A percentile compares a stretch with the other conserved stretches of the same genome.
Evolutionary conservation across 2,329 filamentous ascomycete genomes (phyloP).

Genomic region (Neoscytalidium dimidiatum): DNA sequence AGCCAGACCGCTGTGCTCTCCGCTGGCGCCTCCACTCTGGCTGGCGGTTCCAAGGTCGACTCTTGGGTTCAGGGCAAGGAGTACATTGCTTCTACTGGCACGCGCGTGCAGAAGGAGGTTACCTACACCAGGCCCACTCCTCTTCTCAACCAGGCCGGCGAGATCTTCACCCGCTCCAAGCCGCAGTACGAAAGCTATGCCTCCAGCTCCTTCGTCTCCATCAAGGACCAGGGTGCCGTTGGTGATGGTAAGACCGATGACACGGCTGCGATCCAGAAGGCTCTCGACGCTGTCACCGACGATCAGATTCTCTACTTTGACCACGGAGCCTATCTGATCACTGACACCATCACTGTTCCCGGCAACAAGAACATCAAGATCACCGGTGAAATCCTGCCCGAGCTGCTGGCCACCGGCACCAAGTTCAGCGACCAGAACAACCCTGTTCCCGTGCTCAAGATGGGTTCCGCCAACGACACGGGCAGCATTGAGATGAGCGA

Average conservation of each 20-base stretch:
- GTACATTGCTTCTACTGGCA: conserved; percentile 57
- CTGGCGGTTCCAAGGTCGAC: conserved; percentile 67
- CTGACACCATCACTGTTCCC: conserved; percentile 60
- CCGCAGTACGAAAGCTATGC: conserved; percentile 78
- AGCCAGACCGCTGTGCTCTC: conserved; percentile 67
- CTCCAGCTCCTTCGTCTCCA: conserved; percentile 73
- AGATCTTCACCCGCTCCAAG: conserved; percentile 80
- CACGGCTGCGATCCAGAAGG: conserved; percentile 77
- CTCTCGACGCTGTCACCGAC: conserved; percentile 67
- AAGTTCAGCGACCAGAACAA: conserved; percentile 74
- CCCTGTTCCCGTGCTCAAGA: conserved; percentile 81
- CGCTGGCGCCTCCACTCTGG: conserved; percentile 63
- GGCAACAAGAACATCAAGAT: conserved; percentile 74
- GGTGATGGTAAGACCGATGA: conserved; percentile 89
- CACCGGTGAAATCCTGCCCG: conserved; percentile 86
- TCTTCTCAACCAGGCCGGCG: conserved; percentile 66
- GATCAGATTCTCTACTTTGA: conserved; percentile 67
- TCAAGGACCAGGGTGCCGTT: conserved; percentile 79
- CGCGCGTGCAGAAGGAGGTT: conserved; percentile 58
- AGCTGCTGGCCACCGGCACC: conserved; percentile 79
- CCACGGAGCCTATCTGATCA: conserved; percentile 64
- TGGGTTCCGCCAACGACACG: conserved; percentile 74
- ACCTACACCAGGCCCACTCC: conserved; percentile 61
- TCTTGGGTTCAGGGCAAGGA: conserved; percentile 80
- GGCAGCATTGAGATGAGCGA: conserved; percentile 87